Evolutionary conservation across 1,139 yeast genomes (phyloP).

Genomic region (Geotrichum armillariae): DNA sequence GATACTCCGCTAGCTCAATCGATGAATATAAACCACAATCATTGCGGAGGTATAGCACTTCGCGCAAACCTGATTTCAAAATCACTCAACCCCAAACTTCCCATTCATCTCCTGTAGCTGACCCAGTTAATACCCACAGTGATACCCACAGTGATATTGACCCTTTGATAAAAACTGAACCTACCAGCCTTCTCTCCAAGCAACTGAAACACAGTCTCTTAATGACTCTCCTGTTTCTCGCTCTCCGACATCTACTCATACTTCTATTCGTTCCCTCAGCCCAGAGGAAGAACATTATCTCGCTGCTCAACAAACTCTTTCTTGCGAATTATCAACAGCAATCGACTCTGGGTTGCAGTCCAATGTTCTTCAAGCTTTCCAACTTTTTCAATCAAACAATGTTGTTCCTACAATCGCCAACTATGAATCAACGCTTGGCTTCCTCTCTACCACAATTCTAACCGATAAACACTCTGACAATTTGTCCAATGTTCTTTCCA

Average conservation of each 20-base stretch:
- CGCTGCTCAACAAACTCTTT: not conserved
- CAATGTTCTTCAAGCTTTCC: conserved; percentile 9
- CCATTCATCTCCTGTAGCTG: conserved; percentile 20
- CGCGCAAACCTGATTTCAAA: not conserved
- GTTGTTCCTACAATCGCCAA: conserved; percentile 6
- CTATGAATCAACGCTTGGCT: conserved; percentile 13
- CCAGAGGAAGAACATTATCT: not conserved
- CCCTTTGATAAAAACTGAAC: no score
- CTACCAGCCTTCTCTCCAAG: no score
- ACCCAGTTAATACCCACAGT: conserved; percentile 13
- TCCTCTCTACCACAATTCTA: conserved; percentile 1
- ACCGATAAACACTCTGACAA: conserved; percentile 11
- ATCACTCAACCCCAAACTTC: conserved; percentile 13
- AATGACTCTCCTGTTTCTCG: not conserved
- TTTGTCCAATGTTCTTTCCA: conserved; percentile 13
- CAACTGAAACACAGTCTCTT: no score
- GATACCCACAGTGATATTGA: no score
- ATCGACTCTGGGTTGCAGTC: conserved; percentile 9
- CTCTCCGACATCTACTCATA: not conserved
- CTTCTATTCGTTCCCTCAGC: not conserved
- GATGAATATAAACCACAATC: not conserved
- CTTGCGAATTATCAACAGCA: not conserved
- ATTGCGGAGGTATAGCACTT: conserved; percentile 11
- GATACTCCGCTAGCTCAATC: conserved; percentile 4
- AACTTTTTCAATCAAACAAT: conserved; percentile 1